A percentile compares a stretch with the other conserved stretches of the same genome.
These are phyloP conservation scores for Saccharomyces mikatae DNA, from an alignment of 805 yeast genomes.

Conservation along the genomic window DNA sequence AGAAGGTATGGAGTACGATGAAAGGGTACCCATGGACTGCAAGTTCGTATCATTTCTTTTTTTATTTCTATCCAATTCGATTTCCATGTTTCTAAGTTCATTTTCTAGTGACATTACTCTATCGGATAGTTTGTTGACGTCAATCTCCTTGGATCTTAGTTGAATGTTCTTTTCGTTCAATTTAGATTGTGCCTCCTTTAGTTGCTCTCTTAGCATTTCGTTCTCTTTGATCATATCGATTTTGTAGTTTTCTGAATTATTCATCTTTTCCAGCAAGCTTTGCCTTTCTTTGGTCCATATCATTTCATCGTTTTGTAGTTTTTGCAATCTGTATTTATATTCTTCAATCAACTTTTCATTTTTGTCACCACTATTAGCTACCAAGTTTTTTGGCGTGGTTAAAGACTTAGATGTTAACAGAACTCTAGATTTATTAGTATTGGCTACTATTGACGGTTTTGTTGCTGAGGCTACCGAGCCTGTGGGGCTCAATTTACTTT, in stretches of 20 bases:
- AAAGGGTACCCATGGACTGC: neutral
- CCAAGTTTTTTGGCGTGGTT: conserved; percentile 22
- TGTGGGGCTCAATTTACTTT: neutral
- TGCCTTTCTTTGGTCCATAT: conserved; percentile 28
- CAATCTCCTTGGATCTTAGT: conserved; percentile 17
- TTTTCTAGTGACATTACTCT: conserved; percentile 11
- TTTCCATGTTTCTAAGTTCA: conserved; percentile 7
- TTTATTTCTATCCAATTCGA: neutral
- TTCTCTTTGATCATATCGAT: conserved; percentile 45
- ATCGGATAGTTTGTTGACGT: conserved; percentile 17
- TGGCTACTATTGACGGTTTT: conserved; percentile 1
- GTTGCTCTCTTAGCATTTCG: conserved; percentile 31
- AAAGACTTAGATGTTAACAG: conserved; percentile 20
- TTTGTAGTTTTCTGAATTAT: conserved; percentile 23
- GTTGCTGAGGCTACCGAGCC: conserved; percentile 1
- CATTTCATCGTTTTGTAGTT: conserved; percentile 46
- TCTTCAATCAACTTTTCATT: conserved; percentile 4
- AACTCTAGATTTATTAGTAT: conserved; percentile 7
- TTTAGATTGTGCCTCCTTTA: conserved; percentile 12
- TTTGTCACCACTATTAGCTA: conserved; percentile 13
- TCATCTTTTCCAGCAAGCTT: conserved; percentile 25
- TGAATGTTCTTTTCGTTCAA: conserved; percentile 16
- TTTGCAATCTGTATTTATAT: conserved; percentile 36
- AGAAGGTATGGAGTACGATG: conserved; percentile 2
- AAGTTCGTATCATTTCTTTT: neutral